These are phyloP conservation scores for Cucumis hystrix DNA, from an alignment of 306 rosid species.

Conservation along the genomic window DNA sequence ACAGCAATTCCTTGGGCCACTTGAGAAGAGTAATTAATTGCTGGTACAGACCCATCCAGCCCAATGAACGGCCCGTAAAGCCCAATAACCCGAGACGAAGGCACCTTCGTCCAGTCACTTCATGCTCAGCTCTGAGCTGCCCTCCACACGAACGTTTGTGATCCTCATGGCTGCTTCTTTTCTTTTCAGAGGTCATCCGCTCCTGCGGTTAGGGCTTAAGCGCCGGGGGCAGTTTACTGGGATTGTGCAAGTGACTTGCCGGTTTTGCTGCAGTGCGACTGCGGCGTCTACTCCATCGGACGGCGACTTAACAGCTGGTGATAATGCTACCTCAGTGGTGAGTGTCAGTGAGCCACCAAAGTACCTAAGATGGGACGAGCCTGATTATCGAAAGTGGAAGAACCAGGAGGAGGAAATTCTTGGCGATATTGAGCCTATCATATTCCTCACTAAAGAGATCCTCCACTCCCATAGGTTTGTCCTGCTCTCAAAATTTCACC, in stretches of 20 bases:
- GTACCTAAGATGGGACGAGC: constrained; percentile 28
- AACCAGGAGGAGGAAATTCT: constrained; percentile 51
- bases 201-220: constrained; percentile 32
- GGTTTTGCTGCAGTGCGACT: constrained; percentile 29
- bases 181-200: constrained; percentile 23
- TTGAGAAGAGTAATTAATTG: neutral
- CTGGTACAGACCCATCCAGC: neutral
- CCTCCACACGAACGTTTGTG: neutral
- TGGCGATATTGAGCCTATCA: constrained; percentile 48
- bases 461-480: constrained; percentile 48
- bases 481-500: neutral
- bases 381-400: constrained; percentile 57
- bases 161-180: constrained; percentile 40
- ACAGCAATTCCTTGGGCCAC: neutral
- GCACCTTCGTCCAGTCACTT: neutral
- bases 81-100: neutral
- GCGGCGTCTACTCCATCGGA: constrained; percentile 23
- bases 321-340: constrained; percentile 7
- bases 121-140: neutral
- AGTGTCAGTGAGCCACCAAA: constrained; percentile 19
- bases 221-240: constrained; percentile 15
- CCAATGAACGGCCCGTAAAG: neutral
- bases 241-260: constrained; percentile 9
- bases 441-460: constrained; percentile 48
- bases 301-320: constrained; percentile 15